Evolutionary conservation across 2,329 filamentous ascomycete genomes (phyloP).

Genomic region (Xylaria digitata): DNA sequence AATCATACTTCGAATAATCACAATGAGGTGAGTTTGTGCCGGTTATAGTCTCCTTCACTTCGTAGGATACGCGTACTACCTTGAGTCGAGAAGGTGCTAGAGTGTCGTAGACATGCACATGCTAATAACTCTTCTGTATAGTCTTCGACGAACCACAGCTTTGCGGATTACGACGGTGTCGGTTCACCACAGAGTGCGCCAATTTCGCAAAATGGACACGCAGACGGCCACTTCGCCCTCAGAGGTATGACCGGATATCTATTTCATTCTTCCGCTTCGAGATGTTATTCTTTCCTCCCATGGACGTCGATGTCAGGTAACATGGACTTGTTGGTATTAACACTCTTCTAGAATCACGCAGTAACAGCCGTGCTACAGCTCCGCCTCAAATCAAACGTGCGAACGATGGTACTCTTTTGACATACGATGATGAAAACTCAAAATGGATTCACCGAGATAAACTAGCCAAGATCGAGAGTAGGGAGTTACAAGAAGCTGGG

Average conservation of each 20-base stretch:
- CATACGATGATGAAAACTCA: conserved; percentile 66
- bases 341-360: conserved; percentile 40
- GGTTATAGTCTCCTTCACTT: background rate
- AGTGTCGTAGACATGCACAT: background rate
- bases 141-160: conserved; percentile 45
- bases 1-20: conserved; percentile 43
- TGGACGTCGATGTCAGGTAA: background rate
- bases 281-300: background rate
- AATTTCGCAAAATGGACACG: conserved; percentile 41
- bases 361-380: conserved; percentile 34
- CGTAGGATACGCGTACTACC: background rate
- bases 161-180: conserved; percentile 43
- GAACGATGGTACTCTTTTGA: conserved; percentile 49
- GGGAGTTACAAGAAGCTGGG: conserved; percentile 82
- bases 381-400: conserved; percentile 43
- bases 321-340: conserved; percentile 36
- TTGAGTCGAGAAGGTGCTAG: background rate
- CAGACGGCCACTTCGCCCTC: conserved; percentile 41
- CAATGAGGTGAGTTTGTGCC: conserved; percentile 46
- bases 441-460: conserved; percentile 92
- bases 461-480: conserved; percentile 81
- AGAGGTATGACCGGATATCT: conserved; percentile 43
- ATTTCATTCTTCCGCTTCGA: background rate
- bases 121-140: conserved; percentile 32
- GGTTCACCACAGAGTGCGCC: conserved; percentile 35